phyloP scores from a whole-genome alignment of 768 basidiomycete genomes.

The Calvatia gigantea region DNA sequence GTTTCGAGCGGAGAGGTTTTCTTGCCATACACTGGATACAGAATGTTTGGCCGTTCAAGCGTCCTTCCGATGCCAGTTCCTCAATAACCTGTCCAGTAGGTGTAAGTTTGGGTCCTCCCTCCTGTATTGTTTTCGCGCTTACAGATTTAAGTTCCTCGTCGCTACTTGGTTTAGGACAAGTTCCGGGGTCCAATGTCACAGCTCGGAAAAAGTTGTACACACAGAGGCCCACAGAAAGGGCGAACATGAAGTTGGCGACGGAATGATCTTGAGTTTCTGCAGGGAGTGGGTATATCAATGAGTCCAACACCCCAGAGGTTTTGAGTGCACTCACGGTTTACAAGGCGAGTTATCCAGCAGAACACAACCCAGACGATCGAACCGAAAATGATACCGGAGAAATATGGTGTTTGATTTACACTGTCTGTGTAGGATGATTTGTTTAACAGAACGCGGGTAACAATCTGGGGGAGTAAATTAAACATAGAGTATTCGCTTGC shows the following conservation, averaged over 20 bases:
- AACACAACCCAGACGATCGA: constrained; percentile 86
- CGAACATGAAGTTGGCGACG: constrained; percentile 74
- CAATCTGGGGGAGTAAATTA: constrained; percentile 44
- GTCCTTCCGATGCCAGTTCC: constrained; percentile 81
- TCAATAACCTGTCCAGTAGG: constrained; percentile 74
- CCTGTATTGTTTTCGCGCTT: constrained; percentile 22
- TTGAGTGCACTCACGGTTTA: constrained; percentile 50
- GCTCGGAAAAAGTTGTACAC: constrained; percentile 90
- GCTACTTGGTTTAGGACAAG: constrained; percentile 73
- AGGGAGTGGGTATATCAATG: not conserved
- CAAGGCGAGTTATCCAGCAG: constrained; percentile 75
- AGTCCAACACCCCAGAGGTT: not conserved
- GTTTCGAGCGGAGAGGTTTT: constrained; percentile 91
- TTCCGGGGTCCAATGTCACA: constrained; percentile 85
- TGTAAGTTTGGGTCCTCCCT: not conserved
- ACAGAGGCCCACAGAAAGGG: constrained; percentile 66
- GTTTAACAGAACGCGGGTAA: constrained; percentile 83
- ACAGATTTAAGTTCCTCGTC: constrained; percentile 89
- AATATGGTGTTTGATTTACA: constrained; percentile 87
- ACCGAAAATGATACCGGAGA: constrained; percentile 83
- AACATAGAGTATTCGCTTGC: constrained; percentile 9
- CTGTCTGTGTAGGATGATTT: constrained; percentile 78
- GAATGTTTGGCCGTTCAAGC: constrained; percentile 93
- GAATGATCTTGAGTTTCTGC: constrained; percentile 76
- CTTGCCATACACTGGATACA: constrained; percentile 95